Conservation (phyloP, 495 filamentous ascomycete species). For the Aspergillus affinis region DNA sequence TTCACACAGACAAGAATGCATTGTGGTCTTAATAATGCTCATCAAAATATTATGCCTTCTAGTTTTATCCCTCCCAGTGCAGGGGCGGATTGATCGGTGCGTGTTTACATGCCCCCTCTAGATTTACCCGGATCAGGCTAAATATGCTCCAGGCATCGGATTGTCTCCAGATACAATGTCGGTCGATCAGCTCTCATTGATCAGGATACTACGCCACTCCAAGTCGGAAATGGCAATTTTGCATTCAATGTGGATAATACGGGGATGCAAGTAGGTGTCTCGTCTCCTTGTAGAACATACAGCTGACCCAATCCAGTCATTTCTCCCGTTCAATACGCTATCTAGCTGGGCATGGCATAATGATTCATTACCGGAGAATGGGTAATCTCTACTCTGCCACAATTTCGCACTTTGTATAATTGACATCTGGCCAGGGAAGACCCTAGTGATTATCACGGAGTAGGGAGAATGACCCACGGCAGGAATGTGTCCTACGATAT, state of each 20-base stretch:
- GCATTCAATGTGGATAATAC: slow-evolving; percentile 21
- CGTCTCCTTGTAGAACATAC: neutral
- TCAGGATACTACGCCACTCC: slow-evolving; percentile 18
- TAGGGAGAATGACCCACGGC: slow-evolving; percentile 15
- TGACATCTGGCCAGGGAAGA: slow-evolving; percentile 3
- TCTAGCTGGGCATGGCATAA: slow-evolving; percentile 24
- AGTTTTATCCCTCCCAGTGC: neutral
- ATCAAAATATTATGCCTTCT: neutral
- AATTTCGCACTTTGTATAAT: neutral
- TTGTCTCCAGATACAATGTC: slow-evolving; percentile 20
- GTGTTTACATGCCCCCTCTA: neutral
- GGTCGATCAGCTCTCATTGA: slow-evolving; percentile 15
- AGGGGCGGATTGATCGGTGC: neutral
- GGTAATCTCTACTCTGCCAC: neutral
- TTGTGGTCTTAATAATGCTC: neutral
- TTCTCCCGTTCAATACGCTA: slow-evolving; percentile 20
- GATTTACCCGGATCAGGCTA: neutral
- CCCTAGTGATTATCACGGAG: slow-evolving; percentile 13
- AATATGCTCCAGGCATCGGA: slow-evolving; percentile 1
- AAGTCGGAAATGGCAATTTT: slow-evolving; percentile 22
- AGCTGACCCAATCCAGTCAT: slow-evolving; percentile 6
- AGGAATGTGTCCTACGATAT: slow-evolving; percentile 21
- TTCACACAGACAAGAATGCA: neutral
- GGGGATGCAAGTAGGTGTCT: slow-evolving; percentile 14
- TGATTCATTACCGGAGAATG: slow-evolving; percentile 16